Base-by-base conservation (phyloP, 208 protist genomes). In the Hexamita inflata region DNA sequence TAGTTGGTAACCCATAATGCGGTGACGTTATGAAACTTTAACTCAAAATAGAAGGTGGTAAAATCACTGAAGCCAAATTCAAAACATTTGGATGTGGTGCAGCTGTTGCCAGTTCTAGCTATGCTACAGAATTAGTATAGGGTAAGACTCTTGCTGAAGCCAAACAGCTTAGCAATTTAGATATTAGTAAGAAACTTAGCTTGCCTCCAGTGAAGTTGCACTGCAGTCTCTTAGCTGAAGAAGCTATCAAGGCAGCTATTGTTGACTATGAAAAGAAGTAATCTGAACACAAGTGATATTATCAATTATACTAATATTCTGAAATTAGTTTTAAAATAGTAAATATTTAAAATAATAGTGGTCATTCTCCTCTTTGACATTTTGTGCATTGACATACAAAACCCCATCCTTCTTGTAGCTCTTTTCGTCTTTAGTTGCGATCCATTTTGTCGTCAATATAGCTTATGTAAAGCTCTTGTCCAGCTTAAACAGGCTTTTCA, bases 61-160 rank as follows among this genome's bases (percentile, higher is more conserved):
- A 89, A 30, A 94, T 97, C 67, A 86, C 88, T 40, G 90, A 96
- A 80, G 92, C 94, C 28, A 89, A 89, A 77, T 97, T 96, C 80
- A 96, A 97, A 85, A 96, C 95, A 0, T 98, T 98, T 83, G 96
- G 96, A 61, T 99, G 96, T 82, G 95, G 94, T 32, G 96, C 93
- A 57, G 96, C 96, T 40, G 97, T 99, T 76, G 95, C 95, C 0
- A 88, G 86, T 30, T 93, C 88, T 9, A 96, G 91, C 0, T 91
- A 96, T 34, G 95, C 93, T 7, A 97, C 95, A 13, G 93, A 96
- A 80, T 92, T 90, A 73, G 61, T 98, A 19, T 92, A 94, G 40
- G 94, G 95, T 9, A 97, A 95, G 88, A 94, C 87, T 19, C 74
- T 98, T 1, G 91, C 96, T 26, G 90, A 98, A 65, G 93, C 91